Percentiles rank a stretch among this genome's conserved stretches.
phyloP scores from a whole-genome alignment of 2,329 filamentous ascomycete species.

The Calycina herbarum region DNA sequence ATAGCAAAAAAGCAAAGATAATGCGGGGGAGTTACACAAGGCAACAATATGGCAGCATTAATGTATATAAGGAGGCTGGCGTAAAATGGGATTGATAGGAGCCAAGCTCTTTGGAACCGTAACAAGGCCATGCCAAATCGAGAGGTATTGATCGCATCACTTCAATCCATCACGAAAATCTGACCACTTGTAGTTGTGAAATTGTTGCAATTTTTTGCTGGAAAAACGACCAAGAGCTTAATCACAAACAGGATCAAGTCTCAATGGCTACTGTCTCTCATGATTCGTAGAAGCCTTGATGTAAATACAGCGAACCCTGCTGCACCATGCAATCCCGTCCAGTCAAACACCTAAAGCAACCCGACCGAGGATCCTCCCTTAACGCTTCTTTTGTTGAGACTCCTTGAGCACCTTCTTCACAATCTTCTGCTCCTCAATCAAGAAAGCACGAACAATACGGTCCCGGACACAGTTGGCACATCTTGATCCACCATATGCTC shows the following conservation, averaged over 20 bases:
- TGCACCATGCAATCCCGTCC: conserved; percentile 37
- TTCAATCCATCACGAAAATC: background rate
- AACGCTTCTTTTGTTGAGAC: conserved; percentile 67
- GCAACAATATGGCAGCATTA: too few relatives aligned
- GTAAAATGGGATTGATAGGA: background rate
- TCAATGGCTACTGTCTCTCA: conserved; percentile 32
- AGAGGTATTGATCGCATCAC: background rate
- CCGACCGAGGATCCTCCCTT: conserved; percentile 31
- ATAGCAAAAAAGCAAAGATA: too few relatives aligned
- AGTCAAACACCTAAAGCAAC: conserved; percentile 38
- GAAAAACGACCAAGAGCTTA: background rate
- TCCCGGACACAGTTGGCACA: conserved; percentile 99
- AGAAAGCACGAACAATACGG: conserved; percentile 95
- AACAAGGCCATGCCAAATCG: background rate
- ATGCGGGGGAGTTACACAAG: too few relatives aligned
- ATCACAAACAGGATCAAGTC: conserved; percentile 11
- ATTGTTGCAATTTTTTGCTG: conserved; percentile 2
- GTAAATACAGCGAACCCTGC: conserved; percentile 39
- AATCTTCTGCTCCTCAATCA: conserved; percentile 99
- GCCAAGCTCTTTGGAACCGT: background rate
- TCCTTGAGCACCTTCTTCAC: conserved; percentile 99
- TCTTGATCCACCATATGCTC: conserved; percentile 96
- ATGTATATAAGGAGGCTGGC: too few relatives aligned
- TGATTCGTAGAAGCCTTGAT: conserved; percentile 35
- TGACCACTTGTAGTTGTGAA: background rate